A percentile compares a stretch with the other conserved stretches of the same genome.
These are phyloP conservation scores for Elaeis guineensis DNA, from an alignment of 176 grass and related monocot genomes.

Conservation along the genomic window DNA sequence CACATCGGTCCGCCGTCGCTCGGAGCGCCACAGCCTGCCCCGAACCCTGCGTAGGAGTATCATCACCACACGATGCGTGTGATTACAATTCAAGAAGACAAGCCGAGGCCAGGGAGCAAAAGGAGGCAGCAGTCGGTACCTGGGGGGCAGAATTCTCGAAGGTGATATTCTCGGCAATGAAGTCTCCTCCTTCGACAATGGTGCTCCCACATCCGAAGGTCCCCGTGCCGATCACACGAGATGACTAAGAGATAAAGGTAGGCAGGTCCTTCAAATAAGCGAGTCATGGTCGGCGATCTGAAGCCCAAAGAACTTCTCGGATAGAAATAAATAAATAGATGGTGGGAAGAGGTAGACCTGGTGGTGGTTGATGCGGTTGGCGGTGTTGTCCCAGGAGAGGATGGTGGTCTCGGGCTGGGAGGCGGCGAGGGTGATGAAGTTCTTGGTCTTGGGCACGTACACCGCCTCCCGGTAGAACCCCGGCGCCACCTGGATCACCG, in stretches of 20 bases:
- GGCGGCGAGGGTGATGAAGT: slow-evolving; percentile 72
- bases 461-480: slow-evolving; percentile 74
- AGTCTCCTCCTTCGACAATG: slow-evolving; percentile 87
- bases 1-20: slow-evolving; percentile 84
- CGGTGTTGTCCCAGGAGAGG: slow-evolving; percentile 87
- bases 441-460: slow-evolving; percentile 87
- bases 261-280: too few relatives aligned
- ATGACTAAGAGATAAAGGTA: slow-evolving; percentile 32
- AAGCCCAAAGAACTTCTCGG: too few relatives aligned
- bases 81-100: too few relatives aligned
- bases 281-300: too few relatives aligned
- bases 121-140: slow-evolving; percentile 14
- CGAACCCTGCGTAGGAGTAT: slow-evolving; percentile 41
- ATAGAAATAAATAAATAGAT: background rate
- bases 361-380: slow-evolving; percentile 66
- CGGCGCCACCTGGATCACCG: slow-evolving; percentile 58
- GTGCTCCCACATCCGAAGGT: slow-evolving; percentile 80
- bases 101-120: too few relatives aligned
- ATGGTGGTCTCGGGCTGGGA: slow-evolving; percentile 55
- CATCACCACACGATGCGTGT: too few relatives aligned
- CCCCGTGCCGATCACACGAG: slow-evolving; percentile 80
- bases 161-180: slow-evolving; percentile 91
- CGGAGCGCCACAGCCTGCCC: slow-evolving; percentile 83
- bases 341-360: slow-evolving; percentile 33
- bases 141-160: slow-evolving; percentile 92